Conservation (phyloP, 306 rosid genomes). For the Acacia melanoxylon region DNA sequence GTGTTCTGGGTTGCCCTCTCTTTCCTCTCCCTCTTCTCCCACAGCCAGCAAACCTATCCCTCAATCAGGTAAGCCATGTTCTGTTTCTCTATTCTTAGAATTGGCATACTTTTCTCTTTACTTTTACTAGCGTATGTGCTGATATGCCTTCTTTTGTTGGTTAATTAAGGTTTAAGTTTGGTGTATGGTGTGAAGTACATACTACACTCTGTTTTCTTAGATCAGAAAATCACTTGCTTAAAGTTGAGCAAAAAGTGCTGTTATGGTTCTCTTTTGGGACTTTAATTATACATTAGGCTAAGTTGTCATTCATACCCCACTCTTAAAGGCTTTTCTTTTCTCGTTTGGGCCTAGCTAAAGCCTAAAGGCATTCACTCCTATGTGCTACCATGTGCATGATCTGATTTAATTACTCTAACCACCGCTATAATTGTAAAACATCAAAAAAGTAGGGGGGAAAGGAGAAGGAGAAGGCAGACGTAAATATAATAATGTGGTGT, state of each 20-base stretch:
- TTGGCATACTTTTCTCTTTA: background rate
- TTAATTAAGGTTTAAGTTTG: background rate
- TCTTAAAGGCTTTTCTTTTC: background rate
- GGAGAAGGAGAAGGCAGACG: background rate
- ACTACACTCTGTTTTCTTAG: background rate
- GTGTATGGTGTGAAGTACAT: background rate
- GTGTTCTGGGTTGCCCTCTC: slow-evolving; percentile 87
- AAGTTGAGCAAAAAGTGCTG: background rate
- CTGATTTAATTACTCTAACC: slow-evolving; percentile 1
- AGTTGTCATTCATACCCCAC: slow-evolving; percentile 23
- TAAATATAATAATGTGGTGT: background rate
- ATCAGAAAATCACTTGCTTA: background rate
- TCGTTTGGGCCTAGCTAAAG: background rate
- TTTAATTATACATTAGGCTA: slow-evolving; percentile 23
- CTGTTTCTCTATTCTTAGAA: background rate
- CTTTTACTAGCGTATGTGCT: background rate
- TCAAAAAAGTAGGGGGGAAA: background rate
- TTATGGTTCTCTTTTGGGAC: slow-evolving; percentile 4
- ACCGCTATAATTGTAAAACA: background rate
- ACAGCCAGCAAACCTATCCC: slow-evolving; percentile 23
- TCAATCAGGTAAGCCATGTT: slow-evolving; percentile 40
- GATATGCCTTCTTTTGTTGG: background rate
- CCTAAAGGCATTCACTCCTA: background rate
- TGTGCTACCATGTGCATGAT: slow-evolving; percentile 7
- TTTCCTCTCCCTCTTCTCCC: slow-evolving; percentile 59